Percentiles rank a stretch among this genome's conserved stretches.
Conservation (phyloP, 805 yeast species). For the Yarrowia sp. region DNA sequence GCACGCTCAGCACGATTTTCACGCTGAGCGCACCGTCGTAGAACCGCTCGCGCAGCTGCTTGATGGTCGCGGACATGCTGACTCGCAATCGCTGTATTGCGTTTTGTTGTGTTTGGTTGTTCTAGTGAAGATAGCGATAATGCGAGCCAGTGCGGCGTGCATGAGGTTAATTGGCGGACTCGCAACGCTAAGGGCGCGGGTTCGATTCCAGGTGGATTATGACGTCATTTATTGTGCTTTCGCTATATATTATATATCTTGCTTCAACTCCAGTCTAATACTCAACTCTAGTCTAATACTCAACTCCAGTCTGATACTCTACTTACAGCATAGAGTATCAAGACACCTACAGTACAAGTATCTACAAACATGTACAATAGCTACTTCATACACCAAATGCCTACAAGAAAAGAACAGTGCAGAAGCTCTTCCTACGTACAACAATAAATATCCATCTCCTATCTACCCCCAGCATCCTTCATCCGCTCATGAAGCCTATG, state of each 20-base stretch:
- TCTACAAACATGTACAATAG: not conserved
- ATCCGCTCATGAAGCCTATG: slow-evolving; percentile 2
- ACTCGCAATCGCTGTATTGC: not conserved
- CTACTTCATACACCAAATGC: too few species aligned
- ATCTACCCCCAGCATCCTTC: not conserved
- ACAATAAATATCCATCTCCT: not conserved
- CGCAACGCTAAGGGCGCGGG: not conserved
- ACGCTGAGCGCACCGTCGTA: slow-evolving; percentile 12
- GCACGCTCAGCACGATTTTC: slow-evolving; percentile 13
- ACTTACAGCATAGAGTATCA: too few species aligned
- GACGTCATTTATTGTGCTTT: too few species aligned
- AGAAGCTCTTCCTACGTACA: too few species aligned
- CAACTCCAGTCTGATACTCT: too few species aligned
- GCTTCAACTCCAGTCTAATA: too few species aligned
- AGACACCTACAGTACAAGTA: not conserved
- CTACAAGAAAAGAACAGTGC: too few species aligned
- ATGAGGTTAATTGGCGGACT: not conserved
- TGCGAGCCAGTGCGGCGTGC: slow-evolving; percentile 16
- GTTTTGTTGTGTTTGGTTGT: not conserved
- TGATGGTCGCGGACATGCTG: slow-evolving; percentile 21
- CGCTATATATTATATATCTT: too few species aligned
- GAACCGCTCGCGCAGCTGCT: slow-evolving; percentile 16
- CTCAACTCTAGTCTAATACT: too few species aligned
- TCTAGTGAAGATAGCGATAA: not conserved
- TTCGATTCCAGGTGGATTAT: too few species aligned